Conservation (phyloP, 2,329 filamentous ascomycete species). For the Xylaria sp. region DNA sequence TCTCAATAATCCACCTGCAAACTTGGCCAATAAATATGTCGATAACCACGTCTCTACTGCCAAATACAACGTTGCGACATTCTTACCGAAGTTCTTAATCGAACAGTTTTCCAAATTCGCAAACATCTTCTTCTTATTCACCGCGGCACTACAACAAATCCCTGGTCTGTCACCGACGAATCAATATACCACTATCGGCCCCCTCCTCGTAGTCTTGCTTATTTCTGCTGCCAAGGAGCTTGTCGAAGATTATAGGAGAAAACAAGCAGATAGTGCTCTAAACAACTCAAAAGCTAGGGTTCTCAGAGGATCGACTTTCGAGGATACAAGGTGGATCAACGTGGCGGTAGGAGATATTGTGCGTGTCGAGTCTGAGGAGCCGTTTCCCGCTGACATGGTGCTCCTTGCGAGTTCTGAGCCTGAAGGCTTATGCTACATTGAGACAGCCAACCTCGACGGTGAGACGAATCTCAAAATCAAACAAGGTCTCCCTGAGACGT, state of each 20-base stretch:
- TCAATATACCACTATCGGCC: slow-evolving; percentile 93
- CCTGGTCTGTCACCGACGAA: slow-evolving; percentile 95
- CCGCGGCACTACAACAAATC: slow-evolving; percentile 92
- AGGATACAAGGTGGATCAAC: slow-evolving; percentile 92
- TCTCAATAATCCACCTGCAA: slow-evolving; percentile 95
- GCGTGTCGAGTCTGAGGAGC: slow-evolving; percentile 91
- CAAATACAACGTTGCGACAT: slow-evolving; percentile 95
- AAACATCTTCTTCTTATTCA: slow-evolving; percentile 99
- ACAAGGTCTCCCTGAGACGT: slow-evolving; percentile 93
- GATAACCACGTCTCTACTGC: slow-evolving; percentile 98
- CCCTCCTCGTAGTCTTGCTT: slow-evolving; percentile 86
- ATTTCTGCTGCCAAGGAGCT: slow-evolving; percentile 97
- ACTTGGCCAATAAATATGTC: slow-evolving; percentile 87
- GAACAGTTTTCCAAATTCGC: slow-evolving; percentile 99
- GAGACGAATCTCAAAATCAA: slow-evolving; percentile 99
- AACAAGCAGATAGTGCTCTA: slow-evolving; percentile 84
- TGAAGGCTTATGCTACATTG: slow-evolving; percentile 97
- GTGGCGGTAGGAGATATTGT: slow-evolving; percentile 93
- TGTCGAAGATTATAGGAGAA: slow-evolving; percentile 92
- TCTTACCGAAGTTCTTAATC: slow-evolving; percentile 95
- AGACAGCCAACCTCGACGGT: slow-evolving; percentile 96
- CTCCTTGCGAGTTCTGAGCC: slow-evolving; percentile 95
- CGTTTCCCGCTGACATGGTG: slow-evolving; percentile 94
- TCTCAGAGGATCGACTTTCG: slow-evolving; percentile 83
- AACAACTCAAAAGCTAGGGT: slow-evolving; percentile 90